Base-by-base conservation (phyloP, 148 eudicot species). In the Polygonum maritimum region DNA sequence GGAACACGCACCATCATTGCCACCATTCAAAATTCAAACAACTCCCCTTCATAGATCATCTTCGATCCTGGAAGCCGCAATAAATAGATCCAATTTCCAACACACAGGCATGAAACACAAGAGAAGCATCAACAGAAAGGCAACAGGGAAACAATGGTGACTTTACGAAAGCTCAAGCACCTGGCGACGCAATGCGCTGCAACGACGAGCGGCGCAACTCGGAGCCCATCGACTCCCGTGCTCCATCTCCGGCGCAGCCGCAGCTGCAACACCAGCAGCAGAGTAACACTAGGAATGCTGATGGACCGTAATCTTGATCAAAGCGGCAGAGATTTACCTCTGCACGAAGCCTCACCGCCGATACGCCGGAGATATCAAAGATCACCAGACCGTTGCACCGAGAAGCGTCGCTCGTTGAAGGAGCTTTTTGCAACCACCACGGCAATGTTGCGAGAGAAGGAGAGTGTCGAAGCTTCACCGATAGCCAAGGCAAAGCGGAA, bases 231-330 rank as follows among this genome's bases (percentile, higher is more conserved):
- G 71, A 67, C 44, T 67, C 69, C 69, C 5, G 69, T 33, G 5
- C 18, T 62, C 69, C 69, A 62, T 33, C 71, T 67, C 19, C 71
- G 44, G 21, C 71, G 71, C 19, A 67, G 71, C 44, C 71, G 71
- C 71, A 67, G 71, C 44, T 60, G 67, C 67, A 60, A 60, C 67
- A 12, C 67, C 67, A 60, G 67, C 67, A 26, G 67, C 67, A 60
- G 38, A 60, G 71, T 67, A 67, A 67, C 71, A 21, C 44, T 67
- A 67, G 44, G 45, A 36, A 67, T 67, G 45, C 44, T 67, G 12
- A 2, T 67, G 44, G 16, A 36, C 41, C 71, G 19, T 33, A 63
- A 63, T 63, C 40, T 63, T 19, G 70, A 65, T 67, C 67, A 60
- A 31, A 60, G 31, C 31, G 31, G 31, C 0, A 26, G 36, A 60